A percentile compares a stretch with the other conserved stretches of the same genome.
Evolutionary conservation across 495 filamentous ascomycete genomes (phyloP).

Genomic region (Parachaetomium inaequale): DNA sequence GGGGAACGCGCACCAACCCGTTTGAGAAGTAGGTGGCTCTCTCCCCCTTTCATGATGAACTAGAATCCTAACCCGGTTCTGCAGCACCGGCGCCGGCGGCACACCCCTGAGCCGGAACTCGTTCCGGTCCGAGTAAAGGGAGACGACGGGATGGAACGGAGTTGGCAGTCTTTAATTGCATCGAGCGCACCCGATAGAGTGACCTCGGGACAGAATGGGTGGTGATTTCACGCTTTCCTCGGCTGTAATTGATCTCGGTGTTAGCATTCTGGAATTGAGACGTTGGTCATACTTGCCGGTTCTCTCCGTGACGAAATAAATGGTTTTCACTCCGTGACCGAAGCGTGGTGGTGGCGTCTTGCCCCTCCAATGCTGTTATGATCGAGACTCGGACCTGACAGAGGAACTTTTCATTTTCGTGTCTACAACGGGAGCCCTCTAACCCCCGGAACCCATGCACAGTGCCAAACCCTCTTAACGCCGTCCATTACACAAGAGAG

Average conservation of each 20-base stretch:
- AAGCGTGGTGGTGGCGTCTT: background rate
- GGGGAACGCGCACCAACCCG: constrained; percentile 90
- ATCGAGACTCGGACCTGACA: background rate
- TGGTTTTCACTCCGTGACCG: too few species aligned
- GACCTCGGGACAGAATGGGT: constrained; percentile 17
- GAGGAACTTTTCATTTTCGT: constrained; percentile 12
- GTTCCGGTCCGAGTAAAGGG: constrained; percentile 19
- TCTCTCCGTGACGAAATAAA: too few species aligned
- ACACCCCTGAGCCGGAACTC: constrained; percentile 20
- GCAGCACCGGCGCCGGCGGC: constrained; percentile 13
- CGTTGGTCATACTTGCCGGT: background rate
- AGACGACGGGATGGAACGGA: background rate
- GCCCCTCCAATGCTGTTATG: background rate
- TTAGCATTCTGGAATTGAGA: constrained; percentile 23
- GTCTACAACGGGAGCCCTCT: constrained; percentile 11
- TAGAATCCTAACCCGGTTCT: background rate
- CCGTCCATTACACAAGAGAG: constrained; percentile 25
- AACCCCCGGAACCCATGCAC: constrained; percentile 16
- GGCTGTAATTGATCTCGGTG: constrained; percentile 20
- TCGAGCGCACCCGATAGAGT: constrained; percentile 18
- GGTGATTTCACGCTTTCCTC: constrained; percentile 14
- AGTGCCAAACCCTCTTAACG: constrained; percentile 22
- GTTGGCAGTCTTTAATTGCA: constrained; percentile 10
- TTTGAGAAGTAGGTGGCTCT: constrained; percentile 52
- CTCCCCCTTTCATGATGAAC: background rate